phyloP scores from a whole-genome alignment of 2,329 filamentous ascomycete genomes.

The Alternaria triticina region DNA sequence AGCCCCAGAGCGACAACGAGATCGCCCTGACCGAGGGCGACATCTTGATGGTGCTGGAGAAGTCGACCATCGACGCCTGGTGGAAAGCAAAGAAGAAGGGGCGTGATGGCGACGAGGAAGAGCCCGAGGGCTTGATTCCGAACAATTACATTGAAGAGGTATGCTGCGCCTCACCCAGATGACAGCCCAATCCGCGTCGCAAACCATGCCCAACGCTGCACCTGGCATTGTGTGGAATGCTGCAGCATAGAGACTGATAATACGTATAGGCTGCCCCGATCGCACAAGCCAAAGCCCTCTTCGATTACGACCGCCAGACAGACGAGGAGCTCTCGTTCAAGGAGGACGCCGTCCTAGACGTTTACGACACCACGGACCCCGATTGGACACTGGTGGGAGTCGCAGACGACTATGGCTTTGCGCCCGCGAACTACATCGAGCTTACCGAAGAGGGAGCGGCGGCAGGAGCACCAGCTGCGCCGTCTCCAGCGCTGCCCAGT shows the following conservation, averaged over 20 bases:
- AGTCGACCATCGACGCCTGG: conserved; percentile 78
- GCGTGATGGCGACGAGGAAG: conserved; percentile 80
- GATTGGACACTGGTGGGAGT: conserved; percentile 95
- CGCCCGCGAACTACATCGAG: conserved; percentile 95
- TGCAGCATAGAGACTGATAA: conserved; percentile 10
- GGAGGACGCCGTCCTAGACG: conserved; percentile 81
- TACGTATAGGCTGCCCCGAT: conserved; percentile 62
- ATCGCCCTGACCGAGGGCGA: conserved; percentile 85
- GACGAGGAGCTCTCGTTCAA: conserved; percentile 97
- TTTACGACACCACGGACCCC: conserved; percentile 89
- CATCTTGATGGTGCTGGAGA: conserved; percentile 85
- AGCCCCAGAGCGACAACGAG: conserved; percentile 84
- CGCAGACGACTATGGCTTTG: conserved; percentile 89
- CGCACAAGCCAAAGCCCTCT: conserved; percentile 85
- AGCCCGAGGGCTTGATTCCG: conserved; percentile 87
- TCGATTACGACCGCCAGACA: conserved; percentile 95
- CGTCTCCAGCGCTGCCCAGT: conserved; percentile 55
- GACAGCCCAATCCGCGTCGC: background rate
- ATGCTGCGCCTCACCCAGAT: conserved; percentile 19
- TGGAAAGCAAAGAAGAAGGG: conserved; percentile 95
- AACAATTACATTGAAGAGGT: conserved; percentile 97
- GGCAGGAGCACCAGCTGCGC: conserved; percentile 24
- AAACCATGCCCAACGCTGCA: background rate
- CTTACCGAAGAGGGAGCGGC: conserved; percentile 59
- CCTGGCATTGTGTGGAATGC: background rate